phyloP scores from a whole-genome alignment of 192 early-diverging fungal genomes.

The Oehlia diaphana region DNA sequence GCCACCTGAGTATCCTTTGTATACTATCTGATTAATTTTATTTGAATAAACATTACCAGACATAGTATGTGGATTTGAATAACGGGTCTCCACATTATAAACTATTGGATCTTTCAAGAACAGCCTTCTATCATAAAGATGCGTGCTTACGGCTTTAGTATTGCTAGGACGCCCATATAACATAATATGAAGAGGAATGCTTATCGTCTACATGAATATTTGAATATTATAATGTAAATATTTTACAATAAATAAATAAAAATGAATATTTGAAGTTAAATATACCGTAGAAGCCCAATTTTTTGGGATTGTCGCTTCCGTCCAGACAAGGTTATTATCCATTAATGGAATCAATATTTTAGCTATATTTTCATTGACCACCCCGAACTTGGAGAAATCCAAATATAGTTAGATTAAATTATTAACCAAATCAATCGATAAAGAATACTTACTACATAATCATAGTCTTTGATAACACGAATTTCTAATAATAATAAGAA shows the following conservation, averaged over 20 bases:
- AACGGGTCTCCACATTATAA: slow-evolving; percentile 36
- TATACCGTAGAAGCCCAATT: neutral
- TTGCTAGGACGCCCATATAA: slow-evolving; percentile 35
- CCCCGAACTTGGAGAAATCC: slow-evolving; percentile 10
- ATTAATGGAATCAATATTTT: neutral
- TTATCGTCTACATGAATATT: slow-evolving; percentile 35
- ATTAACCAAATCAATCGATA: neutral
- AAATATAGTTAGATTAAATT: slow-evolving; percentile 26
- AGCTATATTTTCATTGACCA: slow-evolving; percentile 34
- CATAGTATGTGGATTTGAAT: slow-evolving; percentile 36
- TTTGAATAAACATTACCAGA: slow-evolving; percentile 34
- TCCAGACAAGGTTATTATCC: slow-evolving; percentile 6
- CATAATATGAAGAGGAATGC: slow-evolving; percentile 39
- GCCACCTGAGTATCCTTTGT: slow-evolving; percentile 31
- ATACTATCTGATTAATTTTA: slow-evolving; percentile 30
- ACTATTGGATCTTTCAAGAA: slow-evolving; percentile 34
- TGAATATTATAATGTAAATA: too few species aligned
- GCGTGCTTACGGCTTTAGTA: slow-evolving; percentile 33
- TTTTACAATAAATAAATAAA: too few species aligned
- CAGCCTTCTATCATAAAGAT: slow-evolving; percentile 35
- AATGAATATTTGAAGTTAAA: too few species aligned
- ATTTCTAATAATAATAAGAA: neutral
- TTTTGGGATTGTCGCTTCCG: slow-evolving; percentile 1
- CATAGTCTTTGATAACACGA: neutral
- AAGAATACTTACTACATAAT: neutral